Percentiles rank a stretch among this genome's conserved stretches.
Conservation (phyloP, 345 rosid species). For the Corymbia maculata region DNA sequence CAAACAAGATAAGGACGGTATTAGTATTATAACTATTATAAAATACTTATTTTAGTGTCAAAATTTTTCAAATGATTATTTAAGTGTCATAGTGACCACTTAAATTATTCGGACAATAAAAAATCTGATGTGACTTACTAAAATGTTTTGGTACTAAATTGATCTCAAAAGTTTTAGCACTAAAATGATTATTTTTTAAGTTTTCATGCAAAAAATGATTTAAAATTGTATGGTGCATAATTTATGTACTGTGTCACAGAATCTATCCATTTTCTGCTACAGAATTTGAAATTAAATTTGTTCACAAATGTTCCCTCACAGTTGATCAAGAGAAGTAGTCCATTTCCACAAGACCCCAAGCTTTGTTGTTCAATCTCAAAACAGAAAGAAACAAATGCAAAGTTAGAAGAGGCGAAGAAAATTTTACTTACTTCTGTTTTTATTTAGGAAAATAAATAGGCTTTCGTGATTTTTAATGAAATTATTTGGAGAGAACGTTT, state of each 20-base stretch:
- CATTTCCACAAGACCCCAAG: not conserved
- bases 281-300: no score
- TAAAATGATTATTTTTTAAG: not conserved
- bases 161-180: not conserved
- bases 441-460: not conserved
- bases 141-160: not conserved
- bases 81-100: not conserved
- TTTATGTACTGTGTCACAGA: not conserved
- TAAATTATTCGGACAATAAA: rapidly evolving
- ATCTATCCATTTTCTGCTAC: not conserved
- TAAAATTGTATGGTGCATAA: not conserved
- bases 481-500: not conserved
- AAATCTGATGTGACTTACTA: not conserved
- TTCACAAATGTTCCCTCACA: no score
- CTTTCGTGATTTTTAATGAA: not conserved
- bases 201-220: not conserved
- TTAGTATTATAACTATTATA: not conserved
- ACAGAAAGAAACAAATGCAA: not conserved
- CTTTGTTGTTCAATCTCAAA: not conserved
- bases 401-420: not conserved
- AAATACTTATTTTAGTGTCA: not conserved
- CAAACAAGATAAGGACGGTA: not conserved
- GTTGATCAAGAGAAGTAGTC: not conserved
- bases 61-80: not conserved
- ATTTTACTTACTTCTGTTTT: not conserved